These are phyloP conservation scores for Dictyostelium capitatum DNA, from an alignment of 78 protist genomes.

Conservation along the genomic window DNA sequence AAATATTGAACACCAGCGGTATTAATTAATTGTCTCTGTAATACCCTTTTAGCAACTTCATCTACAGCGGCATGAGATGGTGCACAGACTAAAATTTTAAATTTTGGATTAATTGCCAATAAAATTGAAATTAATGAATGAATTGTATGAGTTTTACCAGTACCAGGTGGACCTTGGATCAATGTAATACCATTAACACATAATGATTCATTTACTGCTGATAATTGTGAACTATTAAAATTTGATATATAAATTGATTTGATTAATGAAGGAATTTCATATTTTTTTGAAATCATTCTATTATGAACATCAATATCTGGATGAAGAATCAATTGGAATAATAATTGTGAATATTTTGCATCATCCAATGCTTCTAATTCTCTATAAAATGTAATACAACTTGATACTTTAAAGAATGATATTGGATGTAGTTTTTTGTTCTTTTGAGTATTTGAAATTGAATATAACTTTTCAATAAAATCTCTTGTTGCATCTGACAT, in stretches of 20 bases:
- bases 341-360: not conserved
- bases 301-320: not conserved
- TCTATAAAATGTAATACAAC: conserved; percentile 26
- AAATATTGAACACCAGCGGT: not conserved
- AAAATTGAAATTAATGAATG: conserved; percentile 2
- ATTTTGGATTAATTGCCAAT: not conserved
- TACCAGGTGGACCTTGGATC: conserved; percentile 80
- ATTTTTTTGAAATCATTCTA: not conserved
- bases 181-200: not conserved
- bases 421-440: not conserved
- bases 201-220: conserved; percentile 14
- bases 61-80: conserved; percentile 93
- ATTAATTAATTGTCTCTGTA: not conserved
- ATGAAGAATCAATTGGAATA: not conserved
- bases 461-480: not conserved
- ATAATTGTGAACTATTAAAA: conserved; percentile 33
- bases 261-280: conserved; percentile 20
- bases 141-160: conserved; percentile 48
- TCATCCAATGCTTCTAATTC: not conserved
- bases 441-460: not conserved
- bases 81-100: conserved; percentile 87
- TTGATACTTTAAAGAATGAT: not conserved
- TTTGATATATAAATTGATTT: not conserved
- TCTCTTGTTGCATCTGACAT: not conserved
- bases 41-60: conserved; percentile 84